Evolutionary conservation across 1,284 basidiomycete species (phyloP), one percentile per base, ranked within the genome.

Genomic region (Porogramme epimiltina): DNA sequence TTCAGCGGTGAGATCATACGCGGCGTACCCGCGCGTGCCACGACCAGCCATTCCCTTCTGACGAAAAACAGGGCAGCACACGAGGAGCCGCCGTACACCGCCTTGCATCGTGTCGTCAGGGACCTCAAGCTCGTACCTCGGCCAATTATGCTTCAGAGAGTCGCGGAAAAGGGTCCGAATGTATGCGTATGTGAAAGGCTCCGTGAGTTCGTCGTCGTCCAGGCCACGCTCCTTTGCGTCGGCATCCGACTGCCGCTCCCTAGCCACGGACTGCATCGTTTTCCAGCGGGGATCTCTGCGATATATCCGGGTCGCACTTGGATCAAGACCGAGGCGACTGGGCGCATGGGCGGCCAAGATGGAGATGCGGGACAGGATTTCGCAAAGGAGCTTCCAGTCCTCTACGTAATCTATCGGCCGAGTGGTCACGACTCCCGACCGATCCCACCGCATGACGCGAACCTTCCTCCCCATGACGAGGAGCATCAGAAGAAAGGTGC

Each of bases 331-430:
- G 52, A 66, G 52, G 62, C 66, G n/a, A n/a, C n/a, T n/a, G n/a
- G n/a, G n/a, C n/a, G n/a, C 51, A 58, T 65, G 42, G 64, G 66
- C 33, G 64, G 55, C 23, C 58, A 52, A 51, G 60, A 62, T 36
- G 58, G 54, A 22, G 51, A 60, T 39, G 60, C 67, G 34, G 63
- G 62, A 24, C 49, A 54, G 36, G 26, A 58, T 25, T 16, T 54
- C 46, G 24, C 38, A 47, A 23, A 54, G 28, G 28, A 47, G n/a
- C 5, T 49, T 24, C 33, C 42, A 47, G 1, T 49, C 8, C 1
- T 44, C 31, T 24, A 20, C 11, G 45, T 58, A 58, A 52, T 58
- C 47, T 19, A 46, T 15, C 8, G 39, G 3, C 11, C 16, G 6
- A 3, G 50, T 56, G 25, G 44, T 28, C 18, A 52, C 23, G 1